These are phyloP conservation scores for Salix brachista DNA, from an alignment of 345 rosid species.

Conservation along the genomic window DNA sequence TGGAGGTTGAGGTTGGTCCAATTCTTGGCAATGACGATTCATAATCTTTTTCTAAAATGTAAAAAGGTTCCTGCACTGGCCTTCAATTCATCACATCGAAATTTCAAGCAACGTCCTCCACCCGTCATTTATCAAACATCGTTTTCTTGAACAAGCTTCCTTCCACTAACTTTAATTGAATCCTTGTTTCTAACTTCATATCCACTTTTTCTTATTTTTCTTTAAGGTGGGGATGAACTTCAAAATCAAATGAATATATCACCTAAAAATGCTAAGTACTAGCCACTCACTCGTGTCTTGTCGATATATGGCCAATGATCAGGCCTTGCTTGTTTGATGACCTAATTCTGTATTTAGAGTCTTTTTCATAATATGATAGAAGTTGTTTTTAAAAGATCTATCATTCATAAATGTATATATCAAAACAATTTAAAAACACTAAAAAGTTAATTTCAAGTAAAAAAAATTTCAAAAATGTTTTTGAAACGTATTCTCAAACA, in stretches of 20 bases:
- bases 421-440: too few relatives aligned
- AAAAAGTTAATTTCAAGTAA: too few relatives aligned
- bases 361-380: too few relatives aligned
- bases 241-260: background rate
- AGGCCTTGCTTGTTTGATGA: constrained; percentile 5
- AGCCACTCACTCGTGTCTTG: constrained; percentile 9
- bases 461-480: too few relatives aligned
- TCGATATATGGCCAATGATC: constrained; percentile 25
- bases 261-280: background rate
- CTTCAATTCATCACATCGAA: constrained; percentile 14
- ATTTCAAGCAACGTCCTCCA: background rate
- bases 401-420: too few relatives aligned
- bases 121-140: background rate
- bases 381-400: too few relatives aligned
- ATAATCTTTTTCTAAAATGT: background rate
- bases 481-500: too few relatives aligned
- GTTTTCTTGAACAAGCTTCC: constrained; percentile 17
- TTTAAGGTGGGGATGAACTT: background rate
- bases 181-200: background rate
- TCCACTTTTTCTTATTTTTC: background rate
- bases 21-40: constrained; percentile 3
- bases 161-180: background rate
- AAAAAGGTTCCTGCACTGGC: background rate
- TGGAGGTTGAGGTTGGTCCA: background rate
- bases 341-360: background rate